Percentiles rank a stretch among this genome's conserved stretches.
phyloP scores from a whole-genome alignment of 2,329 filamentous ascomycete genomes.

The Phialophora expanda region DNA sequence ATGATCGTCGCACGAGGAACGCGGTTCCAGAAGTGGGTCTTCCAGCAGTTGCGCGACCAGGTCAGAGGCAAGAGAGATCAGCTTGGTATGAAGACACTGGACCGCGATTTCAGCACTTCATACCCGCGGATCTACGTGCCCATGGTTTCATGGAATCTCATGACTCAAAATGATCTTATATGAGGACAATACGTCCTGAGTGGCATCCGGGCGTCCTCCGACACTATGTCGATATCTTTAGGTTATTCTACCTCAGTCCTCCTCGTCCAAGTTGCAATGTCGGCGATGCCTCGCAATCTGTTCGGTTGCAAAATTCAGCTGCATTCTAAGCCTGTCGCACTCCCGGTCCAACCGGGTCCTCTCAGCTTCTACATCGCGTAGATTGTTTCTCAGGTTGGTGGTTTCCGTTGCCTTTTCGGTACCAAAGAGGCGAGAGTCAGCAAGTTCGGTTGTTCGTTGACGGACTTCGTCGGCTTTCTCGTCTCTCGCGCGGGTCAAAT shows the following conservation, averaged over 20 bases:
- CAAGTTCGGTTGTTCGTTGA: neutral
- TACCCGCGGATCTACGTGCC: neutral
- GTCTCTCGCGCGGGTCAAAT: neutral
- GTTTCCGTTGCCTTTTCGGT: constrained; percentile 3
- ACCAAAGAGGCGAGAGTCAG: neutral
- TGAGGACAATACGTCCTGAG: neutral
- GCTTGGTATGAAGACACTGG: neutral
- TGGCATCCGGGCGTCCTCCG: neutral
- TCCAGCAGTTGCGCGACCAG: neutral
- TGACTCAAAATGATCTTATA: neutral
- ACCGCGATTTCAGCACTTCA: neutral
- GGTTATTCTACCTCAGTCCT: neutral
- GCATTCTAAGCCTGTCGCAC: neutral
- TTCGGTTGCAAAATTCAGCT: constrained; percentile 7
- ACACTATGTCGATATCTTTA: no score
- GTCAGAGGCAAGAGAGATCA: neutral
- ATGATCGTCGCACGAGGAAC: neutral
- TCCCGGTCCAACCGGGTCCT: neutral
- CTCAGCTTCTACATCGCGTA: neutral
- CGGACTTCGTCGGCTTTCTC: neutral
- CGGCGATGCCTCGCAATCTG: constrained; percentile 6
- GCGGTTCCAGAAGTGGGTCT: neutral
- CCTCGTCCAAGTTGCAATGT: neutral
- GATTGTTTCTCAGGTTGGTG: neutral
- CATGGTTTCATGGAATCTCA: neutral